Base-by-base conservation (phyloP, 768 basidiomycete genomes). In the Calocera viscosa region DNA sequence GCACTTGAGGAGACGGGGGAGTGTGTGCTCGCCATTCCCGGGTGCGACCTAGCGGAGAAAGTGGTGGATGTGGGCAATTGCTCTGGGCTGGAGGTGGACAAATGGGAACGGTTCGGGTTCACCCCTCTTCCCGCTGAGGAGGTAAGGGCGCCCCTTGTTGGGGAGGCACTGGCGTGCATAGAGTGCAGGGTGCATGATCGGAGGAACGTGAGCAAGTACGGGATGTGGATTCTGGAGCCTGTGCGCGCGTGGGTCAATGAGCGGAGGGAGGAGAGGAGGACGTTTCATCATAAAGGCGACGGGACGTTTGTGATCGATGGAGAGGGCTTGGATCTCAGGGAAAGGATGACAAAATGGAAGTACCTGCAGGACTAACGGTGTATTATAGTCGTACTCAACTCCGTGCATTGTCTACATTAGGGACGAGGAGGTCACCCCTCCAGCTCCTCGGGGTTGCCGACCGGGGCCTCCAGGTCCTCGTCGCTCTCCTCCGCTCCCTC, bases 241-340 rank as follows among this genome's bases (percentile, higher is more conserved):
- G 65, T 66, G 1, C 17, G 65, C 1, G 65, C 65, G 14, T 66
- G 65, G 65, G 32, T 49, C 28, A 66, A 66, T 30, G 65, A 24
- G 14, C 2, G 1, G 1, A 19, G 65, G 41, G 65, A 66, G 65
- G 65, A 66, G 41, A 66, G 30, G 65, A 40, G 65, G 41, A 49
- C 65, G 65, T 47, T 66, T 28, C 65, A 66, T 30, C 65, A 66
- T 30, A 24, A 19, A 14, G 65, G 65, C 17, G 49, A 47, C 26
- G 65, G 65, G 32, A 47, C 32, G 41, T 66, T 66, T 49, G 65
- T 43, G 65, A 19, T 66, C 3, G 65, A 66, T 33, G 65, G 65
- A 1, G 65, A 66, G 65, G 47, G 34, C 1, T 16, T 66, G 5
- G 65, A 66, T 30, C 17, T 66, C 1, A 66, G 65, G 40, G 65